Conservation (phyloP, 768 basidiomycete species). For the Mycena sanguinolenta region DNA sequence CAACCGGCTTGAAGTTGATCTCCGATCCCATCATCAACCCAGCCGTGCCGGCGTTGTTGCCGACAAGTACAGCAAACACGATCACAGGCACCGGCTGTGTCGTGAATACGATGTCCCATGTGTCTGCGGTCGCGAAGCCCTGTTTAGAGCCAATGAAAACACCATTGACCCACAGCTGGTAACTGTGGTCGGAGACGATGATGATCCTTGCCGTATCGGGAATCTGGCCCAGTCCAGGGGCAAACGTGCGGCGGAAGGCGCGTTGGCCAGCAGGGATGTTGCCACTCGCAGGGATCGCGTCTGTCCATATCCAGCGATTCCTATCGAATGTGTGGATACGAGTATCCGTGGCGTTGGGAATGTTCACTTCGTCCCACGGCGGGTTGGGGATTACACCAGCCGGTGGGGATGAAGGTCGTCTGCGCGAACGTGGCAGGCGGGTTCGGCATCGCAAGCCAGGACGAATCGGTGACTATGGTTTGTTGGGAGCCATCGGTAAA, state of each 20-base stretch:
- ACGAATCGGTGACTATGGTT: background rate
- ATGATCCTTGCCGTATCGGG: conserved; percentile 14
- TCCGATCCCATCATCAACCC: conserved; percentile 24
- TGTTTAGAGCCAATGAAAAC: conserved; percentile 4
- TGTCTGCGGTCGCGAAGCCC: conserved; percentile 16
- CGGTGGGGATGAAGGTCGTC: conserved; percentile 4
- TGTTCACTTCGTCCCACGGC: conserved; percentile 24
- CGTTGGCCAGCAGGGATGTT: conserved; percentile 14
- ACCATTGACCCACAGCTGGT: conserved; percentile 19
- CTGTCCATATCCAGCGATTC: conserved; percentile 22
- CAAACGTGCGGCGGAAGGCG: conserved; percentile 21
- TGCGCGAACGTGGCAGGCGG: conserved; percentile 12
- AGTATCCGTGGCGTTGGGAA: conserved; percentile 11
- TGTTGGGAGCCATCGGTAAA: conserved; percentile 5
- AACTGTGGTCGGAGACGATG: conserved; percentile 17
- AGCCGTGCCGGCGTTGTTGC: conserved; percentile 19
- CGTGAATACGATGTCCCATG: conserved; percentile 12
- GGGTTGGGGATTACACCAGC: conserved; percentile 4
- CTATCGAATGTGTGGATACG: conserved; percentile 15
- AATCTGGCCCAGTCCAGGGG: conserved; percentile 16
- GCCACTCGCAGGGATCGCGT: conserved; percentile 22
- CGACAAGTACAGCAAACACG: conserved; percentile 19
- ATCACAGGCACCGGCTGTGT: conserved; percentile 7
- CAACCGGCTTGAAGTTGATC: conserved; percentile 20
- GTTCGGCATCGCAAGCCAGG: conserved; percentile 9